Base-by-base conservation (phyloP, 441 rosid genomes). In the Populus hybrid region DNA sequence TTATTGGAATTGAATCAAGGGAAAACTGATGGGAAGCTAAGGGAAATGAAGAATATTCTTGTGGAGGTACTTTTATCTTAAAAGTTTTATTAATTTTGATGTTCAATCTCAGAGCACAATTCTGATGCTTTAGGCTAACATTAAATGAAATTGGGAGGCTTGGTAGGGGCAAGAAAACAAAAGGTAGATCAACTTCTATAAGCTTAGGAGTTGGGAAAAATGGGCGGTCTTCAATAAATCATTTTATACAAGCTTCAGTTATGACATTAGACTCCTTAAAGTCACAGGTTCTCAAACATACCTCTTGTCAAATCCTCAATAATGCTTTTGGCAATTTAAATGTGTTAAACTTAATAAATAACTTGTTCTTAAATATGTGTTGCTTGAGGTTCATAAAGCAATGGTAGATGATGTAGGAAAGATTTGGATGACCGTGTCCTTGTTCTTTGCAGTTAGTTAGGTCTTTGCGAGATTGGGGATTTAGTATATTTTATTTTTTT, bases 21-120 rank as follows among this genome's bases (percentile, higher is more conserved):
- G 74, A 83, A 72, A 61, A 79, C 82, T n/a, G 86, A 82, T n/a
- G 84, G 86, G 50, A 88, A 87, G 78, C 85, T 87, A 28, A 70
- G 82, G 82, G 88, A 89, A 74, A 82, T 87, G 2, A 87, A 83
- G 78, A 84, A 77, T 76, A 67, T 83, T 77, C 76, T 89, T 12
- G 65, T 71, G 34, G 91, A 89, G 93, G 93, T 89, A 80, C 26
- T 18, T 76, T 66, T n/a, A 35, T 68, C 4, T 64, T 73, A 11
- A 8, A 6, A 40, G 32, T 64, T 35, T 35, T 20, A 32, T 69
- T 72, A 54, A 50, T 3, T 65, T 70, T 23, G 40, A 72, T 57
- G 35, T 72, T 72, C 10, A 8, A 74, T 14, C 16, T 23, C 73
- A 16, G 16, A 1, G 68, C 8, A 3, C 5, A 2, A 61, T 76